Evolutionary conservation across 208 protist species (phyloP), one percentile per base, ranked within the genome.

Genomic region (Crithidia brevicula): DNA sequence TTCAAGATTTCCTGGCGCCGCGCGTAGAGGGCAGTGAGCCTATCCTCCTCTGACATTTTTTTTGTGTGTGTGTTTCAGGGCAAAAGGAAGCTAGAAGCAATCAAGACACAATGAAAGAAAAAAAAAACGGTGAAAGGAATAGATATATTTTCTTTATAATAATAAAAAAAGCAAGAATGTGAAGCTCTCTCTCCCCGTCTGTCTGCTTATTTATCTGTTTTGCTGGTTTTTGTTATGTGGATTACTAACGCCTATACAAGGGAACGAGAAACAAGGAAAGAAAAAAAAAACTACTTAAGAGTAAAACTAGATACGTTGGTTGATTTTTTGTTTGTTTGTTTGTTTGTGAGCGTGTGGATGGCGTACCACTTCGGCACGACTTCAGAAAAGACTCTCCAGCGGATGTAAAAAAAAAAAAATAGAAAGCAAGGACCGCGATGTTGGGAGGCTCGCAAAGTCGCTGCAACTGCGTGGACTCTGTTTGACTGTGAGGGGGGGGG

Each of bases 1-100:
- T 91, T 93, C 38, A 94, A 56, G 13, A 96, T 67, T 51, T 91
- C 78, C 57, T 93, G 83, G 8, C 91, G 79, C 43, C 79, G 79
- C 15, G 83, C 67, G 74, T 96, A 96, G 31, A 94, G 85, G 20
- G 67, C 75, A 3, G 79, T 83, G 10, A 96, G 62, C 20, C 47
- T 67, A 20, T 90, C 87, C 49, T 96, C 91, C 46, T 92, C 77
- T 11, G 63, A 69, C 85, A 88, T 81, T 75, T 72, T 60, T 7
- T 22, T n/a, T 9, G 6, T 47, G 13, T 47, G n/a, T n/a, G n/a
- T n/a, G n/a, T 47, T 9, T 47, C 33, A 33, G 15, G 46, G 46
- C 16, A 28, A 65, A 42, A 2, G 47, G 18, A 52, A 25, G 23
- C 34, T 30, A 45, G 34, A 27, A 63, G 9, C 68, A 16, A 34